A percentile compares a stretch with the other conserved stretches of the same genome.
Conservation (phyloP, 1,284 basidiomycete species). For the Trichosporon ovoides region DNA sequence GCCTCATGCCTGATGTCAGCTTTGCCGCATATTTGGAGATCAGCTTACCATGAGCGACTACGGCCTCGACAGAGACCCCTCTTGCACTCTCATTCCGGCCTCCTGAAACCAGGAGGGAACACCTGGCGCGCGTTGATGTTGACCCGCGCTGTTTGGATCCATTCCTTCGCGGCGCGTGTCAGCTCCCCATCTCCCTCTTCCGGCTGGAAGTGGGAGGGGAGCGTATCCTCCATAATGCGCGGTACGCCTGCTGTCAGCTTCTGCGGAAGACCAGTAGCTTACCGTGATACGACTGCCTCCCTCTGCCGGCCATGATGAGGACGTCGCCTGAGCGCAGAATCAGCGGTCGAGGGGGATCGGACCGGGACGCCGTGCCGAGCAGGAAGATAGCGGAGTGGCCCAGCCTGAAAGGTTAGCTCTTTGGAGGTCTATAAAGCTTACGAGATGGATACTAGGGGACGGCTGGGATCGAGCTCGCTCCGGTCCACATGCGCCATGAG, state of each 20-base stretch:
- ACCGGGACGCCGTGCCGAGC: constrained; percentile 71
- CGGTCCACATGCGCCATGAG: constrained; percentile 91
- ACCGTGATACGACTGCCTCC: constrained; percentile 81
- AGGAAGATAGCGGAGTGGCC: constrained; percentile 82
- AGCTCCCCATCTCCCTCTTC: constrained; percentile 26
- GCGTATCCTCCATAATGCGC: constrained; percentile 69
- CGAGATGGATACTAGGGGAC: constrained; percentile 86
- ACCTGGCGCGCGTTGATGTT: constrained; percentile 87
- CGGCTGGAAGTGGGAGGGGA: constrained; percentile 60
- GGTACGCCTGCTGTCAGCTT: constrained; percentile 62
- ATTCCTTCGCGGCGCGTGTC: constrained; percentile 57
- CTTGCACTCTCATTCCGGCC: too few species aligned
- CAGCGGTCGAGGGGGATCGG: constrained; percentile 67
- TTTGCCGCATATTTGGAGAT: too few species aligned
- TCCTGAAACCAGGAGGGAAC: constrained; percentile 47
- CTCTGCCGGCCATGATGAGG: constrained; percentile 81
- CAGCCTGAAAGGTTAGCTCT: constrained; percentile 55
- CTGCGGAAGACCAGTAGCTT: constrained; percentile 14
- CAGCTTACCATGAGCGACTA: too few species aligned
- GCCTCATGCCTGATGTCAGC: too few species aligned
- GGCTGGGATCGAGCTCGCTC: constrained; percentile 66
- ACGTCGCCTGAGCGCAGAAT: constrained; percentile 80
- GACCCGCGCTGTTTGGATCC: constrained; percentile 52
- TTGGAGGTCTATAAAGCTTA: constrained; percentile 48
- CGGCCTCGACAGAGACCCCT: too few species aligned